Percentiles rank a stretch among this genome's conserved stretches.
phyloP scores from a whole-genome alignment of 768 basidiomycete genomes.

The Lyophyllum atratum region DNA sequence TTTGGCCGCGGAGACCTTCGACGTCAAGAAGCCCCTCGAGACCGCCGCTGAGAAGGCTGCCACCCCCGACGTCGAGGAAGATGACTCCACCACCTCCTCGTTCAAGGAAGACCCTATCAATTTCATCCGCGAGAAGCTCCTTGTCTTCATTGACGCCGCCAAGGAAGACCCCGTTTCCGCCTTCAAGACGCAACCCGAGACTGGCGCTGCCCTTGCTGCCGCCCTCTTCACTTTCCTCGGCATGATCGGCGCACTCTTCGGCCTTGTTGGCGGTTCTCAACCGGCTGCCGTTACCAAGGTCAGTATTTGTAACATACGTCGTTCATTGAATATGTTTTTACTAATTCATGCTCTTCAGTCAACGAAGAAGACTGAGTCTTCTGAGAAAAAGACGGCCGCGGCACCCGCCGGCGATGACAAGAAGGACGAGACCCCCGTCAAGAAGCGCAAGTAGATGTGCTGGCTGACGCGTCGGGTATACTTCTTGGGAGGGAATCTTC shows the following conservation, averaged over 20 bases:
- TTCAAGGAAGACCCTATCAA: constrained; percentile 77
- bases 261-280: constrained; percentile 73
- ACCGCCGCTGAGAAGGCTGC: constrained; percentile 58
- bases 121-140: constrained; percentile 77
- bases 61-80: constrained; percentile 45
- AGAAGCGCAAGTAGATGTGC: constrained; percentile 62
- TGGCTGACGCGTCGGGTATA: constrained; percentile 1
- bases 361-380: constrained; percentile 75
- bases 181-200: constrained; percentile 87
- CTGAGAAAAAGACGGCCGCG: constrained; percentile 61
- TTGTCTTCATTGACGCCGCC: constrained; percentile 78
- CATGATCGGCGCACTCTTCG: constrained; percentile 79
- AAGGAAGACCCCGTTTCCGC: constrained; percentile 77
- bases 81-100: constrained; percentile 42
- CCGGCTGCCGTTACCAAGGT: constrained; percentile 77
- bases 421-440: constrained; percentile 65
- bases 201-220: constrained; percentile 74
- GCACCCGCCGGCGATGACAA: constrained; percentile 75
- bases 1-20: constrained; percentile 87
- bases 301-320: constrained; percentile 13
- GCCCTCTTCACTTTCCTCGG: constrained; percentile 80
- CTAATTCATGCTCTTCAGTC: constrained; percentile 38
- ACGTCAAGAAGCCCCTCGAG: constrained; percentile 86
- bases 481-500: constrained; percentile 18
- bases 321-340: constrained; percentile 1